Conservation (phyloP, 106 monocot species). For the Iris macrosiphon region DNA sequence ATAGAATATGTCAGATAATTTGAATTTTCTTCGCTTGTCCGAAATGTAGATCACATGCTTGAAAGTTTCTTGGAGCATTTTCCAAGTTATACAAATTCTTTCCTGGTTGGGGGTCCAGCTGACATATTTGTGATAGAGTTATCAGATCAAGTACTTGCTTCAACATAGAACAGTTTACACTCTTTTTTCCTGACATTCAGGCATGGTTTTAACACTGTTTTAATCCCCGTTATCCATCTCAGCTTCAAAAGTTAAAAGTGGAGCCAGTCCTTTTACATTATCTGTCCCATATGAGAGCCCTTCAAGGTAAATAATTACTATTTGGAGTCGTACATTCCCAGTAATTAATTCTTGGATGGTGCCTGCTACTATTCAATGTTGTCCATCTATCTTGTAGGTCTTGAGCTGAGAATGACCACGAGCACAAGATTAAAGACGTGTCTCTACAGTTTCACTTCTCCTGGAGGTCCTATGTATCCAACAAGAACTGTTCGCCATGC, state of each 20-base stretch:
- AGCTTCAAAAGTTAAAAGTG: slow-evolving; percentile 97
- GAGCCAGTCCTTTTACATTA: slow-evolving; percentile 94
- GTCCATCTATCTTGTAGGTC: slow-evolving; percentile 36
- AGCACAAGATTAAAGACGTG: slow-evolving; percentile 81
- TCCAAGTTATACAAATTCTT: slow-evolving; percentile 70
- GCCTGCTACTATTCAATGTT: no score
- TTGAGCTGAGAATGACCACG: slow-evolving; percentile 81
- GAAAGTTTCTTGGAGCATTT: slow-evolving; percentile 64
- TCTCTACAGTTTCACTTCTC: slow-evolving; percentile 92
- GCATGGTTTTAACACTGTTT: not conserved
- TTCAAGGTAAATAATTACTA: slow-evolving; percentile 83
- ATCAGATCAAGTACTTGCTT: slow-evolving; percentile 67
- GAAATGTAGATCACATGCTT: slow-evolving; percentile 49
- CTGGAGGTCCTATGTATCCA: slow-evolving; percentile 88
- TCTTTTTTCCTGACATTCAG: not conserved
- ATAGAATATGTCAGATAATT: no score
- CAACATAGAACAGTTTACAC: not conserved
- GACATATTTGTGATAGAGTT: slow-evolving; percentile 90
- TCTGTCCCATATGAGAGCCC: slow-evolving; percentile 56
- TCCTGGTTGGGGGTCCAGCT: slow-evolving; percentile 74
- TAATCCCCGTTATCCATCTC: slow-evolving; percentile 9
- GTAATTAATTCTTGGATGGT: no score
- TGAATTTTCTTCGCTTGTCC: not conserved
- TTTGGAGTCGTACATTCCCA: no score
- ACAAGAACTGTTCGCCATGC: slow-evolving; percentile 92